Evolutionary conservation across 2,329 filamentous ascomycete genomes (phyloP).

Genomic region (Trichoderma gracile): DNA sequence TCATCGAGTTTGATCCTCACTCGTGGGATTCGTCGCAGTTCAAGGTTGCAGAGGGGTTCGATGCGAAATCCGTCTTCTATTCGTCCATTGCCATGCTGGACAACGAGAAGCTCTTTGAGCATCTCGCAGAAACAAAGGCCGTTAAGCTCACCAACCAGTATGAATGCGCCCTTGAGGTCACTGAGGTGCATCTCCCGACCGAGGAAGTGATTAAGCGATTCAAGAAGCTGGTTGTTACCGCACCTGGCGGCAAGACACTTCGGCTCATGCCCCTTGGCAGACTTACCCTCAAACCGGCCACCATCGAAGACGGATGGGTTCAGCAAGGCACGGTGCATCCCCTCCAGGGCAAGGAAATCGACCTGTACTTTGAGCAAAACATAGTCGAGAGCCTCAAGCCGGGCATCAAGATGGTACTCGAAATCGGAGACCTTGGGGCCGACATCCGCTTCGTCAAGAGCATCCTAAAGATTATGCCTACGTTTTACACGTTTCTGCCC

Average conservation of each 20-base stretch:
- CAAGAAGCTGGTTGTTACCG: constrained; percentile 41
- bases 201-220: constrained; percentile 47
- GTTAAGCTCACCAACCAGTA: constrained; percentile 43
- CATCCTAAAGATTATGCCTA: constrained; percentile 56
- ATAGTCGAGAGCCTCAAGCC: constrained; percentile 54
- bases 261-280: constrained; percentile 48
- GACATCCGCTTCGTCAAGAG: constrained; percentile 66
- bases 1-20: constrained; percentile 46
- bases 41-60: constrained; percentile 42
- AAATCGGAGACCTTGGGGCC: constrained; percentile 61
- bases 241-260: neutral
- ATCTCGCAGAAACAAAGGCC: constrained; percentile 30
- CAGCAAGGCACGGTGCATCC: constrained; percentile 33
- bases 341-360: constrained; percentile 31
- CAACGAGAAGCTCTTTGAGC: constrained; percentile 37
- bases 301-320: constrained; percentile 52
- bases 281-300: constrained; percentile 46
- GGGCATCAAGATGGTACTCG: constrained; percentile 64
- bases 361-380: constrained; percentile 68
- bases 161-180: constrained; percentile 62
- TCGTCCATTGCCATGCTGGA: constrained; percentile 47
- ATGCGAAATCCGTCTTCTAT: constrained; percentile 47
- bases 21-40: constrained; percentile 36
- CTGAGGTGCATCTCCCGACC: constrained; percentile 49
- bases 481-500: constrained; percentile 64